Evolutionary conservation across 2,329 filamentous ascomycete genomes (phyloP), one percentile per base, ranked within the genome.

Genomic region (Neopestalotiopsis sp.): DNA sequence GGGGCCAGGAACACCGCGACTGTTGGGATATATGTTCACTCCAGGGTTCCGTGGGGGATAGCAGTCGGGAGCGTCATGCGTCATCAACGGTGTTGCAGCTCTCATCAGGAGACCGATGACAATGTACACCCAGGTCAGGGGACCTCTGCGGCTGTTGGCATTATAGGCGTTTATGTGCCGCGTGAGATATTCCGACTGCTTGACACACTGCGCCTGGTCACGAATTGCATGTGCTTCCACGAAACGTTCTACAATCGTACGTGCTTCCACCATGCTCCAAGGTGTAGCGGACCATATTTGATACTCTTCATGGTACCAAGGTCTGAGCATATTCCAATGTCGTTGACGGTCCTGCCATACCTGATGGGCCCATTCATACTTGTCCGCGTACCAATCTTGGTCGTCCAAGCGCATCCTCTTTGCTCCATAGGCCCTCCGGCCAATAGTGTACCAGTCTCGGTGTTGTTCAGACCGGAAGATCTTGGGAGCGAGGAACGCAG

Each of bases 271-370:
- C 32, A 49, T 57, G 45, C 69, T 70, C 69, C 69, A 70, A 2
- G 69, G 69, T 14, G 61, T 68, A 4, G 62, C 17, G 3, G 42
- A 56, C 69, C 69, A 70, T 20, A 34, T 45, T 13, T 2, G 1
- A 28, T 68, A 70, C 58, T 70, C 57, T 7, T 38, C 62, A 28
- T 42, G 5, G 45, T 64, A 68, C 69, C 69, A 70, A 5, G 62
- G 69, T 7, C 69, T 63, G 7, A 49, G 24, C 10, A 20, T 1
- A 5, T 67, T 30, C 68, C 68, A 69, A 1, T 7, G 13, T 38
- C 7, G 9, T 14, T 30, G 53, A 7, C 66, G 53, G 40, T 53
- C 49, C 28, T 42, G 61, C 12, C 30, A 20, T 4, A 66, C 63
- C 38, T 20, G 38, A 13, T 45, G 65, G 6, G 34, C 30, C 7